Base-by-base conservation (phyloP, 176 grass and related monocot species). In the Melocanna baccifera region DNA sequence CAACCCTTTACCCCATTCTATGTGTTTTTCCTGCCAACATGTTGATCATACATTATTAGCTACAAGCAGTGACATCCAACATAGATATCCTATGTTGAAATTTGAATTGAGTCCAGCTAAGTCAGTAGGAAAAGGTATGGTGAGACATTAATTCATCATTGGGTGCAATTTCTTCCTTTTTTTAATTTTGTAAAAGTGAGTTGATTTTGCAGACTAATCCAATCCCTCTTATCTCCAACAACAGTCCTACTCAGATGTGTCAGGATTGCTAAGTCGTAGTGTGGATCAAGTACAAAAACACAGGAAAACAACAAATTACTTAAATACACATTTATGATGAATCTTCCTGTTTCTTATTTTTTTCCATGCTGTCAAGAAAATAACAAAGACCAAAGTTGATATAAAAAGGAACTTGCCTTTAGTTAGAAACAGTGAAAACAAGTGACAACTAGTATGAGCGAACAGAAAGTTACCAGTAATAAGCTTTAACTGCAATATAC, bases 1-100 rank as follows among this genome's bases (percentile, higher is more conserved):
- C 78, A 98, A 87, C 9, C 96, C 93, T 86, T 93, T 98, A 84
- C 96, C 93, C 96, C 96, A 95, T 77, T 91, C 93, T 83, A 98
- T 84, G 43, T 90, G 83, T 43, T 90, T 95, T 76, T 95, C 96
- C 83, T 95, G 81, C 66, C 66, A 58, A 72, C 7, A 81, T 18
- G 19, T 76, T 62, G 57, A 89, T 64, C 25, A 75, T 36, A 46
- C 45, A 47, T 82, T 30, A 46, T 28, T 50, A 85, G 67, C 59
- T 56, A 76, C 32, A 78, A 75, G 40, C 4, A 30, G 12, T 46
- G 23, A 36, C 62, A 34, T 34, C 41, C 76, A 73, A 69, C 7
- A 83, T 43, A 58, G 40, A 59, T 19, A 63, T 51, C 81, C 30
- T 26, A 25, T 73, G 28, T 39, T 71, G 51, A 83, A 83, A n/a